Evolutionary conservation across 192 early-diverging fungal species (phyloP).

Genomic region (Glomus cerebriforme): DNA sequence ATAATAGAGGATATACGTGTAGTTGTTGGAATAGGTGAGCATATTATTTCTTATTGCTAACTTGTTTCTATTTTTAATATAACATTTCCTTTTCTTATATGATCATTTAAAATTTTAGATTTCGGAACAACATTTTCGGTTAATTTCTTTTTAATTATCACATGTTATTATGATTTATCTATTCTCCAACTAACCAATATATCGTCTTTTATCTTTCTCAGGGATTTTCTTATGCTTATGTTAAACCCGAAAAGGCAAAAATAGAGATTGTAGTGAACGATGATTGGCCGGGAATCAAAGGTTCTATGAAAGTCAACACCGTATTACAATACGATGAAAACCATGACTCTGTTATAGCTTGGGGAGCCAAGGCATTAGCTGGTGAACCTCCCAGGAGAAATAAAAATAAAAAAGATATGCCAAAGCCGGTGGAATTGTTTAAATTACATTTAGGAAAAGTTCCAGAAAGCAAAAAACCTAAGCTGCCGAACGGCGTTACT

Average conservation of each 20-base stretch:
- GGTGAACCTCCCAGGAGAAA: background rate
- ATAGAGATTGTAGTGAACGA: background rate
- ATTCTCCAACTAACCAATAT: too few species aligned
- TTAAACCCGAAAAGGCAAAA: background rate
- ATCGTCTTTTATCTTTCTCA: background rate
- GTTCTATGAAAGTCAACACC: background rate
- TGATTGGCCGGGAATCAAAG: background rate
- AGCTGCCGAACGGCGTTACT: background rate
- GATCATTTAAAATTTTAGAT: background rate
- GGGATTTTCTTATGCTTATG: constrained; percentile 7
- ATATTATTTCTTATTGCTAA: too few species aligned
- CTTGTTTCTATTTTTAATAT: too few species aligned
- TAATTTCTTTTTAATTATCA: too few species aligned
- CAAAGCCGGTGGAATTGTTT: background rate
- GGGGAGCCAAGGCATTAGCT: constrained; percentile 10
- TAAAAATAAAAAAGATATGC: background rate
- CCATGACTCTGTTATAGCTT: background rate
- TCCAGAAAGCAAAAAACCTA: background rate
- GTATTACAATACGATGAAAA: constrained; percentile 21
- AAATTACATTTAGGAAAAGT: constrained; percentile 17
- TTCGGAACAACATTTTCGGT: constrained; percentile 27
- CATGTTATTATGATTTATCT: too few species aligned
- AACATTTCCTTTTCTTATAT: too few species aligned
- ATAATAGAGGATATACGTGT: too few species aligned
- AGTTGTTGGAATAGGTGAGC: too few species aligned